phyloP scores from a whole-genome alignment of 495 filamentous ascomycete genomes.

The Neurospora sp. region DNA sequence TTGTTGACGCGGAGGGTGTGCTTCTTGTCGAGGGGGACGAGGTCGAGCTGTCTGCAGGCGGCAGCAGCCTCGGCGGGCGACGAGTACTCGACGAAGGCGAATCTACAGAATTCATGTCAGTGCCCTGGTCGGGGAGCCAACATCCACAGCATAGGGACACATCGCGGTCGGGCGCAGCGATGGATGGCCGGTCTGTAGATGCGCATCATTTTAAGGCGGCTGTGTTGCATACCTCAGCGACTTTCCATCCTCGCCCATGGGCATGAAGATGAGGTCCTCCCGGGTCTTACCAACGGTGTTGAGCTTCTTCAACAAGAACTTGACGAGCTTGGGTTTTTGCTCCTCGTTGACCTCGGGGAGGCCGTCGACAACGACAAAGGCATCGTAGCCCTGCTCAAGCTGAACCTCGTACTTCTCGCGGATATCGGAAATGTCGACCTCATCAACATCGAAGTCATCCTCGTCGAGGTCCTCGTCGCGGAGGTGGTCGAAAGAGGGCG shows the following conservation, averaged over 20 bases:
- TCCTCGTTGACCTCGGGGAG: constrained; percentile 77
- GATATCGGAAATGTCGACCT: constrained; percentile 91
- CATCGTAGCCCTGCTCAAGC: constrained; percentile 88
- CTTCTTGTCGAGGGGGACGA: constrained; percentile 81
- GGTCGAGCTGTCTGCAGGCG: constrained; percentile 77
- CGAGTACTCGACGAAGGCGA: constrained; percentile 92
- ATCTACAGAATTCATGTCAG: constrained; percentile 39
- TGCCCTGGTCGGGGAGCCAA: background rate
- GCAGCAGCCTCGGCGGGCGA: constrained; percentile 83
- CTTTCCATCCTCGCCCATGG: constrained; percentile 68
- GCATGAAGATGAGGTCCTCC: constrained; percentile 89
- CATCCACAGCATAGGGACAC: background rate
- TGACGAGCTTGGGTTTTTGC: constrained; percentile 79
- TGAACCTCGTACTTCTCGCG: constrained; percentile 88
- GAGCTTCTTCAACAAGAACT: constrained; percentile 88
- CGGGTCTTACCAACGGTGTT: constrained; percentile 70
- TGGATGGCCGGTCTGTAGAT: background rate
- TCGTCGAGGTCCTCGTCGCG: constrained; percentile 68
- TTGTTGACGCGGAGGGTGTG: constrained; percentile 95
- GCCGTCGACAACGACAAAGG: constrained; percentile 91
- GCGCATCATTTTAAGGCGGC: background rate
- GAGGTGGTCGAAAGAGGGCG: constrained; percentile 48
- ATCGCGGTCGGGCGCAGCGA: background rate
- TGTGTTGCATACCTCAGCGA: constrained; percentile 57
- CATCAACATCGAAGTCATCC: constrained; percentile 80